These are phyloP conservation scores for Cryptococcus jaspeensis DNA, from an alignment of 1,284 basidiomycete species.

Conservation along the genomic window DNA sequence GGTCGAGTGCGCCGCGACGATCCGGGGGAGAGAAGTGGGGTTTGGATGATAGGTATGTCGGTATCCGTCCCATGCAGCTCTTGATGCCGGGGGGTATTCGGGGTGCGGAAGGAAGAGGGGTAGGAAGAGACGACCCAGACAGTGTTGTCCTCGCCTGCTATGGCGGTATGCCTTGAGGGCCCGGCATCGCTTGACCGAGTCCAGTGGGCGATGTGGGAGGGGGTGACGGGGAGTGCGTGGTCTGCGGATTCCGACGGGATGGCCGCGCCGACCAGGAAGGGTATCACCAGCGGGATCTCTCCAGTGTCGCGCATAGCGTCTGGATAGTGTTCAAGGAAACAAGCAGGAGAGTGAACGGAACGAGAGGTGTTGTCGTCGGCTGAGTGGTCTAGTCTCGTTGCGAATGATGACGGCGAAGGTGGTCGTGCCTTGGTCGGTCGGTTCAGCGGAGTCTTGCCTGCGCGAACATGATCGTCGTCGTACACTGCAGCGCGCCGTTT, in stretches of 20 bases:
- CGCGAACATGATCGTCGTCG: too few species aligned
- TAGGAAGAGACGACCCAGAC: conserved; percentile 33
- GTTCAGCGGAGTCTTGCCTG: too few species aligned
- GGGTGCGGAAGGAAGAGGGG: background rate
- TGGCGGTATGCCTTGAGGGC: conserved; percentile 28
- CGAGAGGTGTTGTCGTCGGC: too few species aligned
- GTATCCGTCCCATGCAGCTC: background rate
- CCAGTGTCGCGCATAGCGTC: conserved; percentile 2
- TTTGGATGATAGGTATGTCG: conserved; percentile 6
- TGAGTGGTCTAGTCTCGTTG: too few species aligned
- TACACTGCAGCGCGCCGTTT: too few species aligned
- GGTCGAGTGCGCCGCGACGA: conserved; percentile 7
- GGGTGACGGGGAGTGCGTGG: conserved; percentile 24
- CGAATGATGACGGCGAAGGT: too few species aligned
- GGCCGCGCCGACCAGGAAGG: conserved; percentile 30
- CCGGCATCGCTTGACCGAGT: conserved; percentile 14
- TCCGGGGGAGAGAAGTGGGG: conserved; percentile 8
- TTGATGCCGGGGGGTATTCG: background rate
- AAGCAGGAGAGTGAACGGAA: too few species aligned
- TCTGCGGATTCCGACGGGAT: background rate
- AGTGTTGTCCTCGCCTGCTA: conserved; percentile 36
- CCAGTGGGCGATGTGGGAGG: conserved; percentile 40
- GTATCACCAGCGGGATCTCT: conserved; percentile 25
- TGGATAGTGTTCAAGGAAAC: too few species aligned
- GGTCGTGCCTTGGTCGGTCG: too few species aligned